Evolutionary conservation across 805 yeast genomes (phyloP).

Genomic region (Metschnikowia kofuensis): DNA sequence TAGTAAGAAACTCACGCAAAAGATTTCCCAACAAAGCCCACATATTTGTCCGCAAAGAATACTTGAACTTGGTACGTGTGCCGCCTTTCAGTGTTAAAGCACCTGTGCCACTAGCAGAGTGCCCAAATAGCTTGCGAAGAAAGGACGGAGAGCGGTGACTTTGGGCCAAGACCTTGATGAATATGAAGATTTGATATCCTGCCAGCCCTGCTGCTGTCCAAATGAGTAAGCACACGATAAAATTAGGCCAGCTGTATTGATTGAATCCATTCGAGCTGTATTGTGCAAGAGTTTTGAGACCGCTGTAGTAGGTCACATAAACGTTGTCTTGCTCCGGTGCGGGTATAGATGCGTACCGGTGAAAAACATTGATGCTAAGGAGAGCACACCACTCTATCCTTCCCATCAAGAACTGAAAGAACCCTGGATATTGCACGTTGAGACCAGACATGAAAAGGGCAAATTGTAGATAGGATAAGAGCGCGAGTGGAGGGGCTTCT

Average conservation of each 20-base stretch:
- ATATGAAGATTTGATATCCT: slow-evolving; percentile 20
- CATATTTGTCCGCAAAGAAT: slow-evolving; percentile 11
- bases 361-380: slow-evolving; percentile 31
- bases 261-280: slow-evolving; percentile 24
- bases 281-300: slow-evolving; percentile 38
- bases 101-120: not conserved
- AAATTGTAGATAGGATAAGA: slow-evolving; percentile 55
- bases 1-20: slow-evolving; percentile 28
- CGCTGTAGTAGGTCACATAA: slow-evolving; percentile 40
- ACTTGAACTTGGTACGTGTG: not conserved
- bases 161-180: slow-evolving; percentile 14
- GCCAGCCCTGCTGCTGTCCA: slow-evolving; percentile 26
- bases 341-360: slow-evolving; percentile 6
- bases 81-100: not conserved
- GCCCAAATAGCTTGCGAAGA: slow-evolving; percentile 7
- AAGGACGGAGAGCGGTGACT: not conserved
- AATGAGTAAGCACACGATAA: slow-evolving; percentile 33
- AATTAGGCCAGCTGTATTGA: slow-evolving; percentile 40
- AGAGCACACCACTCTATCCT: slow-evolving; percentile 55
- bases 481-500: slow-evolving; percentile 50
- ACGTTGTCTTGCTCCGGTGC: slow-evolving; percentile 29
- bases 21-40: slow-evolving; percentile 31
- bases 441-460: slow-evolving; percentile 56
- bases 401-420: slow-evolving; percentile 53
- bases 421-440: slow-evolving; percentile 58